Base-by-base conservation (phyloP, 2,329 filamentous ascomycete species). In the Fusarium proliferatum region DNA sequence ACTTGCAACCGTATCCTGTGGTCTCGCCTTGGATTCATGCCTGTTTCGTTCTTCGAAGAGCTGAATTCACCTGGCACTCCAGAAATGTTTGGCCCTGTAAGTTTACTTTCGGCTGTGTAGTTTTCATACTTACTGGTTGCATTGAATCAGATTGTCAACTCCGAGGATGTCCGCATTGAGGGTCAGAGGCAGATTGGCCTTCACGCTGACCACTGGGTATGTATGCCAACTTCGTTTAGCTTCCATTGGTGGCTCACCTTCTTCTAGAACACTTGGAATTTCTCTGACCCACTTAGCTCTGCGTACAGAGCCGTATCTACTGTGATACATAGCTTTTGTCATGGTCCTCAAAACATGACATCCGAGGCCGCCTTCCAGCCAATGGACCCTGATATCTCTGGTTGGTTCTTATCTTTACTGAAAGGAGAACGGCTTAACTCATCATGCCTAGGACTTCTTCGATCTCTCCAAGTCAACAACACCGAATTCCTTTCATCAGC, bases 321-420 rank as follows among this genome's bases (percentile, higher is more conserved):
- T 0, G 5, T 43, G 6, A 5, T 43, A 26, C 42, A 17, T 5
- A 26, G 42, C 42, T 43, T 43, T 23, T 23, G 4, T 6, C 42
- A 26, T 15, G 5, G 6, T 23, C n/a, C 16, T 2, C 8, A n/a
- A 9, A 3, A 2, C 15, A 23, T 23, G 6, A 11, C 11, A 16
- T 43, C 13, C 8, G n/a, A 17, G 3, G 6, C 4, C 15, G 6
- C 42, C 6, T 23, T 26, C 15, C 42, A 26, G 10, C 13, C 17
- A 17, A 16, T 17, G 42, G 15, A 43, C 10, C n/a, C n/a, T 6
- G n/a, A 17, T 5, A 26, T 17, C 6, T 43, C n/a, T 17, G 42
- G 42, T 43, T 11, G 15, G n/a, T 13, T 43, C 13, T 17, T 7
- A 3, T 23, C 8, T 9, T 43, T 11, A 11, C 15, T 23, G 3